Base-by-base conservation (phyloP, 2,329 filamentous ascomycete species). In the Apiospora aurea region DNA sequence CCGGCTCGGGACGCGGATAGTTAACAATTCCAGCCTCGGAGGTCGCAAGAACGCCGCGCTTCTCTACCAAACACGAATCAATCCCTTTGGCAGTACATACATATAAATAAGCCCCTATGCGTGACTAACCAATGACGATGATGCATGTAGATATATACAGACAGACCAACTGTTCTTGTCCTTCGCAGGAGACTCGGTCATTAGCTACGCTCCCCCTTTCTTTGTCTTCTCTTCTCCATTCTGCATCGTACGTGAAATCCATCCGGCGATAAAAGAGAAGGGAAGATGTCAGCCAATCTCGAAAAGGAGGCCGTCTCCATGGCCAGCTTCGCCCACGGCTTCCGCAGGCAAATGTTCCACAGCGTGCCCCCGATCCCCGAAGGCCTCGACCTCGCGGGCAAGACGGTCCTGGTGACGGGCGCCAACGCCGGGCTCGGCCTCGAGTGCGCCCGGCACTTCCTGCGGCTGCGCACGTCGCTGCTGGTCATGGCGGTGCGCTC, bases 361-460 rank as follows among this genome's bases (percentile, higher is more conserved):
- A 24, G 57, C 41, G 71, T 71, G 6, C 71, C 71, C 3, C 57
- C 72, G 24, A 67, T 72, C 41, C 71, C 71, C 29, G 47, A 66
- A 4, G 70, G 43, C 21, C 26, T 73, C 3, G 83, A 83, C 13
- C 77, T 82, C 24, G 82, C 73, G 5, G 77, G 78, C 29, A 76
- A 82, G 73, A 78, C 78, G 11, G 79, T 81, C 43, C 81, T 85
- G 51, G 77, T 85, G 2, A 84, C 83, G 0, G 83, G 83, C 49
- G 34, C 71, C 24, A 72, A 71, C 11, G 29, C 44, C 11, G 72
- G 72, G 21, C 70, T 73, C 2, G 83, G 83, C 14, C 77, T 82
- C 24, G 83, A 84, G 77, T 75, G 79, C 6, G 78, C 79, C 21
- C 73, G 76, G 3, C 82, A 84, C 72, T 79, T 85, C 49, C 77